These are phyloP conservation scores for Picea glauca DNA, from an alignment of 75 land plant species.

Conservation along the genomic window DNA sequence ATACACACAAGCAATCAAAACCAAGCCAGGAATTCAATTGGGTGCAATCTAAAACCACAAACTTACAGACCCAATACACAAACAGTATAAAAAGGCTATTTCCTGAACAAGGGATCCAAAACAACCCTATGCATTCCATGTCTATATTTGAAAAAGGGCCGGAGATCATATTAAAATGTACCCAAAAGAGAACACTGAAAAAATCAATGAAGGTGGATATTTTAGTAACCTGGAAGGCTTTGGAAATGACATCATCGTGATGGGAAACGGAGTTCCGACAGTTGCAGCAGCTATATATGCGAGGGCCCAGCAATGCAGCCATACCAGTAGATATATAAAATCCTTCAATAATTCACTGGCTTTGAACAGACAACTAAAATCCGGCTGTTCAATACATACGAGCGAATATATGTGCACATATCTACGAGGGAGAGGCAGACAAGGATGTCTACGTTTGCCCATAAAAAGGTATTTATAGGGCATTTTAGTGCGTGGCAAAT, in stretches of 20 bases:
- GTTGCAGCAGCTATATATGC: constrained; percentile 87
- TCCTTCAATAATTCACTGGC: neutral
- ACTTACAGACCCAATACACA: neutral
- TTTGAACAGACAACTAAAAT: no score
- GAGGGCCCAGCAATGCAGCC: constrained; percentile 50
- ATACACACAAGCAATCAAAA: neutral
- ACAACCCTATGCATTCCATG: no score
- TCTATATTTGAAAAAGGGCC: no score
- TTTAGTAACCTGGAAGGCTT: constrained; percentile 73
- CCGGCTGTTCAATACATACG: no score
- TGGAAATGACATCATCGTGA: constrained; percentile 92
- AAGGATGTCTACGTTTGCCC: no score
- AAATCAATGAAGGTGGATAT: neutral
- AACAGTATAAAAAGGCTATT: no score
- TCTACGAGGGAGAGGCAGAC: no score
- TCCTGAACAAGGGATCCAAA: no score
- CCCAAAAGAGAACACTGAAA: neutral
- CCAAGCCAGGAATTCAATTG: neutral
- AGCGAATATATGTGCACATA: no score
- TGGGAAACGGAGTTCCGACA: constrained; percentile 82
- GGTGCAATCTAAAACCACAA: neutral
- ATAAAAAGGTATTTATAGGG: no score
- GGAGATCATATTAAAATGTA: no score
- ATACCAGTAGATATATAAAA: constrained; percentile 4
- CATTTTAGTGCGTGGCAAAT: no score